Evolutionary conservation across 306 rosid genomes (phyloP).

Genomic region (Potentilla sterilis): DNA sequence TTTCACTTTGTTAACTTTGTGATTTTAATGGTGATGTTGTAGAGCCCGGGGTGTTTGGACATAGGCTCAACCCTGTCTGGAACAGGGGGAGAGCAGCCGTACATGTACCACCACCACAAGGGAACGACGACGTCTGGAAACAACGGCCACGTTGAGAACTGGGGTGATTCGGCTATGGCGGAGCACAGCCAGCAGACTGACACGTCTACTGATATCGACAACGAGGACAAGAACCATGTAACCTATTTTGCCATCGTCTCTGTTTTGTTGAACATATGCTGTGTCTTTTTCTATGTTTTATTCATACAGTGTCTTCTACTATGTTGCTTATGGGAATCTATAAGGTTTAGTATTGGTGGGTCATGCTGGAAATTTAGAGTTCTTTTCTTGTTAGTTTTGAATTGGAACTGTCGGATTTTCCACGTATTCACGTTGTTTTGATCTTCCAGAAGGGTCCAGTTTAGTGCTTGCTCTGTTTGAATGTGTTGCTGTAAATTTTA

Average conservation of each 20-base stretch:
- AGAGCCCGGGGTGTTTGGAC: conserved; percentile 49
- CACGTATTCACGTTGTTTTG: background rate
- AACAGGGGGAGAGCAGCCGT: conserved; percentile 36
- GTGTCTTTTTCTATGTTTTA: background rate
- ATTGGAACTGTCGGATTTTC: background rate
- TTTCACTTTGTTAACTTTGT: background rate
- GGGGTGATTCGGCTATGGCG: conserved; percentile 71
- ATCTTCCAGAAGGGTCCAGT: background rate
- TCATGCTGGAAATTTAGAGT: conserved; percentile 6
- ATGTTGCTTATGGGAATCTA: conserved; percentile 6
- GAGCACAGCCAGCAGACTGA: conserved; percentile 70
- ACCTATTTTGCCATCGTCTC: background rate
- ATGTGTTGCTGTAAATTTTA: background rate
- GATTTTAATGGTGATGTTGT: conserved; percentile 1
- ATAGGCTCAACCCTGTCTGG: conserved; percentile 35
- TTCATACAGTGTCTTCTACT: background rate
- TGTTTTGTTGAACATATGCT: background rate
- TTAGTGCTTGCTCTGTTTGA: background rate
- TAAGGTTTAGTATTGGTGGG: background rate
- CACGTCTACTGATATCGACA: conserved; percentile 72
- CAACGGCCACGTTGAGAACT: conserved; percentile 69
- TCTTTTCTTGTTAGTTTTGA: background rate
- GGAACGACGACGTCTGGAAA: conserved; percentile 42
- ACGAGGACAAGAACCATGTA: conserved; percentile 56
- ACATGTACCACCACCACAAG: conserved; percentile 40